Percentiles rank a stretch among this genome's conserved stretches.
phyloP scores from a whole-genome alignment of 2,329 filamentous ascomycete genomes.

The Penicillium sp. region DNA sequence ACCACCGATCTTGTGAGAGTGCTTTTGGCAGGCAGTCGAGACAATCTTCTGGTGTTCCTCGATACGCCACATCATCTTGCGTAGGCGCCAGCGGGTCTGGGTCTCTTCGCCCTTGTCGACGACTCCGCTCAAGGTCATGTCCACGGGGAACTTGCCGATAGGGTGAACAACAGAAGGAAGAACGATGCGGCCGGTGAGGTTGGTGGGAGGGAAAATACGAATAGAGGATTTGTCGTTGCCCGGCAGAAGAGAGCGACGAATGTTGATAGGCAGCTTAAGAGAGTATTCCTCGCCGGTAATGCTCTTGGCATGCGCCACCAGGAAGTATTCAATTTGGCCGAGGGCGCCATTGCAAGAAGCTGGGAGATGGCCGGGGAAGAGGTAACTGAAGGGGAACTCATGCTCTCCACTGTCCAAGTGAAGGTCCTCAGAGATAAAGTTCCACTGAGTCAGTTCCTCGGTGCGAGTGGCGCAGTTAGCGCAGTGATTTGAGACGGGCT shows the following conservation, averaged over 20 bases:
- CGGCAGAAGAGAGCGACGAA: slow-evolving; percentile 78
- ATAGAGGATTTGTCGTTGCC: slow-evolving; percentile 84
- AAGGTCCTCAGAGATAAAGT: slow-evolving; percentile 63
- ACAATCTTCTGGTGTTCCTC: slow-evolving; percentile 82
- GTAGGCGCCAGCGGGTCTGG: slow-evolving; percentile 83
- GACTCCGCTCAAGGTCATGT: slow-evolving; percentile 83
- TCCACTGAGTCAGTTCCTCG: slow-evolving; percentile 77
- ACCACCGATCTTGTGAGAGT: slow-evolving; percentile 65
- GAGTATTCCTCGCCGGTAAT: slow-evolving; percentile 63
- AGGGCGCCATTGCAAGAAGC: slow-evolving; percentile 75
- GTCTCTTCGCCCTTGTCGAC: slow-evolving; percentile 68
- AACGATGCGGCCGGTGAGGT: slow-evolving; percentile 82
- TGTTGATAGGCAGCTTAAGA: slow-evolving; percentile 67
- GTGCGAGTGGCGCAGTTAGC: slow-evolving; percentile 70
- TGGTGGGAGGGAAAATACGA: slow-evolving; percentile 93
- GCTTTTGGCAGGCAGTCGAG: slow-evolving; percentile 77
- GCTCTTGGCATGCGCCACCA: slow-evolving; percentile 67
- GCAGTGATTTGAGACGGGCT: slow-evolving; percentile 79
- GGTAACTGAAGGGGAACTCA: slow-evolving; percentile 83
- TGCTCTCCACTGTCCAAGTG: slow-evolving; percentile 60
- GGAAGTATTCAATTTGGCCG: slow-evolving; percentile 74
- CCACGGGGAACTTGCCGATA: slow-evolving; percentile 76
- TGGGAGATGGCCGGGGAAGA: slow-evolving; percentile 83
- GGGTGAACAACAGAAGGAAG: slow-evolving; percentile 84
- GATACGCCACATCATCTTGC: slow-evolving; percentile 89